Evolutionary conservation across 306 rosid species (phyloP), one percentile per base, ranked within the genome.

Genomic region (Abrus pulchellus): DNA sequence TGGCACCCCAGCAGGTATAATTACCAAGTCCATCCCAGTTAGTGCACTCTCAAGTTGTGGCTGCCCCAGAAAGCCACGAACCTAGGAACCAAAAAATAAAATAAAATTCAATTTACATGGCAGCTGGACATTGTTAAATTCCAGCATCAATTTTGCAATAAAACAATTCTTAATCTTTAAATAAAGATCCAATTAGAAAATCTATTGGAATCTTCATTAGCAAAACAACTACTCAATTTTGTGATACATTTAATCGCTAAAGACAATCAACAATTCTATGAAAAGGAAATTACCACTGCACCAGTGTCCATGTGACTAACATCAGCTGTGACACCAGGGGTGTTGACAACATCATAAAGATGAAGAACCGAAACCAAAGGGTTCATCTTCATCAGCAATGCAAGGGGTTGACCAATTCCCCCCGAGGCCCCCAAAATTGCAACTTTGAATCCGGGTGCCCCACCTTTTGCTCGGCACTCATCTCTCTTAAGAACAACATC

Each of bases 251-350:
- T 11, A 60, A 20, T 49, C 43, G 32, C 20, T 20, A 20, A 20
- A 20, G 20, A 69, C 33, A 38, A 47, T 54, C 11, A 45, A 75
- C 11, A 63, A 5, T 41, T 72, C 33, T 72, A 8, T 34, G 66
- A 52, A 63, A 41, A 74, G 33, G 14, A 78, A 56, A 72, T 86
- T 90, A 93, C 99, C 97, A 96, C 98, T 9, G 97, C 98, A 75
- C 94, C 97, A 45, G 99, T 92, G 80, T 93, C 99, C 93, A 93
- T 93, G 85, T 96, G 99, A 68, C 98, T 90, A 79, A 96, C 85
- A 83, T 96, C 99, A 79, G 97, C 97, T 1, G 99, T 96, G 79
- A 93, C 98, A 40, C 99, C 99, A 7, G 99, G 99, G 66, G 97
- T 32, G 63, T 96, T 96, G 40, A 90, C 98, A 28, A 93, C 99